Conservation (phyloP, 345 rosid species). For the Gossypium raimondii region DNA sequence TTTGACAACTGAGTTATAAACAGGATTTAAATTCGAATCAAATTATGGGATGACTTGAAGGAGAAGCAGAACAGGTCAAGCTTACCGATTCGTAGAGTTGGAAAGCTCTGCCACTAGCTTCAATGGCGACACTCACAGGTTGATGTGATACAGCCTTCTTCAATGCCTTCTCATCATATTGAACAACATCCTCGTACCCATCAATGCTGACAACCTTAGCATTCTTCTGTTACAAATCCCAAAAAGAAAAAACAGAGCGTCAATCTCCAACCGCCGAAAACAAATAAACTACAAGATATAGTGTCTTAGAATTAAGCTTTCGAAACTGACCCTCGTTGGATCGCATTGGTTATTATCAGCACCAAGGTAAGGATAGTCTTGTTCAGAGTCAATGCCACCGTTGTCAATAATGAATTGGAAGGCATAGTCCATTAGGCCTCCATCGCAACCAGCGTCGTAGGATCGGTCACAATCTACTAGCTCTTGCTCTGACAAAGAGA, state of each 20-base stretch:
- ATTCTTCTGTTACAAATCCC: conserved; percentile 40
- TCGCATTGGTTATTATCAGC: conserved; percentile 50
- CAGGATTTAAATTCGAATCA: not conserved
- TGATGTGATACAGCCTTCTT: conserved; percentile 74
- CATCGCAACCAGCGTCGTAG: conserved; percentile 75
- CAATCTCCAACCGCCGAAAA: not conserved
- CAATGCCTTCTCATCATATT: conserved; percentile 53
- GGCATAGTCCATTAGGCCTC: conserved; percentile 97
- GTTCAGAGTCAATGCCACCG: conserved; percentile 78
- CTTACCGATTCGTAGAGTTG: conserved; percentile 78
- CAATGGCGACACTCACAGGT: conserved; percentile 93
- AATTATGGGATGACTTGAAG: too few species aligned
- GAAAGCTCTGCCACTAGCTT: conserved; percentile 76
- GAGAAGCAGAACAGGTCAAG: not conserved
- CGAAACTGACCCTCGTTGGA: conserved; percentile 37
- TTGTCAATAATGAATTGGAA: conserved; percentile 80
- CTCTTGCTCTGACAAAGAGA: conserved; percentile 81
- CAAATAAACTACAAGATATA: not conserved
- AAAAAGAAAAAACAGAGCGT: not conserved
- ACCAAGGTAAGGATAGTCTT: conserved; percentile 72
- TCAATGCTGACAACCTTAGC: conserved; percentile 75
- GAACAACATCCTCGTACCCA: conserved; percentile 70
- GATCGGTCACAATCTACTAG: conserved; percentile 80
- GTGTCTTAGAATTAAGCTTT: not conserved
- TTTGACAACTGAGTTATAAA: not conserved